Base-by-base conservation (phyloP, 148 eudicot genomes). In the Rhododendron williamsianum region DNA sequence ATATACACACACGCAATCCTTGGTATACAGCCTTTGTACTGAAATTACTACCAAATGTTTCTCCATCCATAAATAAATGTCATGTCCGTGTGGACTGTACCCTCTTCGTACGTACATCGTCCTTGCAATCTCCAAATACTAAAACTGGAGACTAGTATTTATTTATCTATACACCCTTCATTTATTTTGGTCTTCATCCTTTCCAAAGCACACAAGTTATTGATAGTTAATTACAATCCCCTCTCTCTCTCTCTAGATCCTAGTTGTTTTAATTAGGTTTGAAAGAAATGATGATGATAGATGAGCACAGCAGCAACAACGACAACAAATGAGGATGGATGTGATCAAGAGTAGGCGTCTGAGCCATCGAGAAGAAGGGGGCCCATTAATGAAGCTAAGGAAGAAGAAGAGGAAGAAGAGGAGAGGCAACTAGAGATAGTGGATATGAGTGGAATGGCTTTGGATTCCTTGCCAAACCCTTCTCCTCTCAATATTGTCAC, bases 401-500 rank as follows among this genome's bases (percentile, higher is more conserved):
- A 27, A 8, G 74, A 69, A 1, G 51, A 63, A 3, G 76, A 63
- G 2, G 35, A 33, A 1, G 51, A 63, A 3, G 76, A 63, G 7
- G 86, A 78, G 49, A 67, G 38, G 60, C 90, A 36, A 48, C 90
- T 88, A 1, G 91, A 89, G 13, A 86, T 91, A 5, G 84, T 94
- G 85, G 94, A 94, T 91, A 88, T 92, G 87, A 94, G 95, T 85
- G 94, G 93, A 10, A 84, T 90, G 92, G 86, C 82, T 78, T 90
- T 94, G 83, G 84, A 92, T 8, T 69, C 84, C 77, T 89, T 94
- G 51, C 96, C 95, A 9, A 90, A 86, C 83, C 91, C 92, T 81
- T 69, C 84, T 63, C 83, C 84, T 54, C 85, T 93, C 69, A 95
- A 92, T 87, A 78, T 95, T 13, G 92, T 88, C 11, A 82, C 89